phyloP scores from a whole-genome alignment of 2,329 filamentous ascomycete species.

The Trichophyton benhamiae region DNA sequence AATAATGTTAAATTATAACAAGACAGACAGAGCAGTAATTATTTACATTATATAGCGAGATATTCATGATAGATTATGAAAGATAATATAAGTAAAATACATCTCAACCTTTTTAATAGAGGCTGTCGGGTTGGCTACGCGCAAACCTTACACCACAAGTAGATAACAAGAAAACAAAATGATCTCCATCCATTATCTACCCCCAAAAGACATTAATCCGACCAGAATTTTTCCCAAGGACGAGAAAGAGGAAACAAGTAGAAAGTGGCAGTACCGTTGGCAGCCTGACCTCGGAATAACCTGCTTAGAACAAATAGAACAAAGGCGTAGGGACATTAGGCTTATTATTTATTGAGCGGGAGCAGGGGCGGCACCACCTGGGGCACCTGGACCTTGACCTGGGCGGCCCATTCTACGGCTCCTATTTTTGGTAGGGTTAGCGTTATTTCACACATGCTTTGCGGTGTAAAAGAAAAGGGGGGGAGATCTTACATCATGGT shows the following conservation, averaged over 20 bases:
- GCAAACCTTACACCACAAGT: neutral
- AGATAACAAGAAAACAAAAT: neutral
- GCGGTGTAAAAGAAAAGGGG: neutral
- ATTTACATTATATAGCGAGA: neutral
- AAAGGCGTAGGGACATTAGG: neutral
- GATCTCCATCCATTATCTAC: conserved; percentile 3
- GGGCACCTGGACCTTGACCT: conserved; percentile 5
- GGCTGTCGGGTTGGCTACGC: neutral
- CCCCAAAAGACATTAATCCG: neutral
- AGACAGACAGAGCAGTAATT: too few species aligned
- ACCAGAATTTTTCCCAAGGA: neutral
- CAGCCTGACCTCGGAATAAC: neutral
- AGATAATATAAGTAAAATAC: neutral
- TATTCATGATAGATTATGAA: neutral
- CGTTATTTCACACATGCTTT: neutral
- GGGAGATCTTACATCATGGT: conserved; percentile 48
- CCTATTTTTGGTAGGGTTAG: conserved; percentile 13
- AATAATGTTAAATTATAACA: too few species aligned
- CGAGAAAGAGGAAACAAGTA: neutral
- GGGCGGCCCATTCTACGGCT: conserved; percentile 15
- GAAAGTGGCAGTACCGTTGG: neutral
- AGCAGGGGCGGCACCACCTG: conserved; percentile 4
- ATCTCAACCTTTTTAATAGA: conserved; percentile 1
- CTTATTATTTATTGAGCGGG: conserved; percentile 7
- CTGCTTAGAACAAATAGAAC: neutral